These are phyloP conservation scores for Linanthus parryae DNA, from an alignment of 148 eudicot species.

Conservation along the genomic window DNA sequence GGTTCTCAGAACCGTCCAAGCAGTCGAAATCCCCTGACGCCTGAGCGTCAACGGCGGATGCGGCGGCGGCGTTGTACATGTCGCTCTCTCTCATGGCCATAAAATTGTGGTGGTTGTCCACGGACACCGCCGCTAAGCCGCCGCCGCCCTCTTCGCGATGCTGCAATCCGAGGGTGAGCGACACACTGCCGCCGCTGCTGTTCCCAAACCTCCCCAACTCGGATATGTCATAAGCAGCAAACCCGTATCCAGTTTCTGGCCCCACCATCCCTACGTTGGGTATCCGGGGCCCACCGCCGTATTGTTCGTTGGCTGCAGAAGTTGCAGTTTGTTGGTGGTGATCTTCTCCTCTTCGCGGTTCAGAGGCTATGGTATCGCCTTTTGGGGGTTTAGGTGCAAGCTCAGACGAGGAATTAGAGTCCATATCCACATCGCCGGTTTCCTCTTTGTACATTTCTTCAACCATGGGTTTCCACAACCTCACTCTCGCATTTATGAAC, in stretches of 20 bases:
- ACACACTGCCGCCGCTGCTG: constrained; percentile 17
- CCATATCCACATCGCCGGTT: constrained; percentile 18
- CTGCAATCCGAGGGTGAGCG: constrained; percentile 23
- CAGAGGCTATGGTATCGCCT: constrained; percentile 2
- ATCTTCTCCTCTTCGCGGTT: constrained; percentile 13
- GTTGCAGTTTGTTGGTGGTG: constrained; percentile 11
- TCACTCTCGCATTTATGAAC: constrained; percentile 78
- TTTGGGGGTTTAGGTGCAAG: constrained; percentile 10
- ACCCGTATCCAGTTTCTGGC: constrained; percentile 6
- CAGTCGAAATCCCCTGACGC: constrained; percentile 15
- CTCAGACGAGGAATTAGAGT: constrained; percentile 21
- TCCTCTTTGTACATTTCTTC: constrained; percentile 41
- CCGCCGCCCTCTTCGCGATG: constrained; percentile 24
- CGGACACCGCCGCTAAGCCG: constrained; percentile 8
- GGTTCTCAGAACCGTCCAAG: constrained; percentile 18
- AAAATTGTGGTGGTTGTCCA: constrained; percentile 13
- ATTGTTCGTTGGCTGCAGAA: constrained; percentile 8
- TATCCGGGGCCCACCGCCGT: background rate
- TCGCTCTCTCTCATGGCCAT: constrained; percentile 7
- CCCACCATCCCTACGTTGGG: constrained; percentile 5
- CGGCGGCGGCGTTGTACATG: constrained; percentile 12
- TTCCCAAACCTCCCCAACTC: constrained; percentile 18
- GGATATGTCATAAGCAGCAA: constrained; percentile 13
- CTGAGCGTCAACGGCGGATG: constrained; percentile 6
- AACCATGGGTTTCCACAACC: constrained; percentile 80